Percentiles rank a stretch among this genome's conserved stretches.
phyloP scores from a whole-genome alignment of 2,329 filamentous ascomycete genomes.

The Fusarium buharicum region DNA sequence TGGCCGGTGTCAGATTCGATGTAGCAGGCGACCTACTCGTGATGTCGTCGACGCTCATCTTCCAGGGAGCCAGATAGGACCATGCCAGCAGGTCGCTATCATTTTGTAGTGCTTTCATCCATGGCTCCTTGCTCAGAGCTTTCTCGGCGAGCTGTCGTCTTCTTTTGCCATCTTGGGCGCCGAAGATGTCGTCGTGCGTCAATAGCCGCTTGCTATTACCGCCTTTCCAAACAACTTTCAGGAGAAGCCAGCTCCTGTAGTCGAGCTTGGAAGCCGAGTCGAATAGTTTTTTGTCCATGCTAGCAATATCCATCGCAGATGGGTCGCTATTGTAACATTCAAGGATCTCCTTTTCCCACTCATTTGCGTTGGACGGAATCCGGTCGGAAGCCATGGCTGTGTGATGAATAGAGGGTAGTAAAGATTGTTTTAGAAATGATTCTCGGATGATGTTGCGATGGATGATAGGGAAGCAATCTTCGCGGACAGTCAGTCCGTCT shows the following conservation, averaged over 20 bases:
- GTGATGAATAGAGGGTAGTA: no score
- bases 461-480: no score
- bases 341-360: no score
- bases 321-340: neutral
- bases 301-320: neutral
- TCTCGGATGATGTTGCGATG: no score
- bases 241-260: neutral
- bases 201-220: no score
- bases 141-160: neutral
- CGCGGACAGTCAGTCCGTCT: no score
- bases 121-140: neutral
- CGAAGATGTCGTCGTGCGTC: neutral
- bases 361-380: no score
- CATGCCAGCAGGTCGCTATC: neutral
- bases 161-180: neutral
- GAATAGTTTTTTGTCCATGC: neutral
- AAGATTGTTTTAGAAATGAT: no score
- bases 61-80: neutral
- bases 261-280: slow-evolving; percentile 3
- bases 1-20: neutral
- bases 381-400: no score
- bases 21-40: neutral
- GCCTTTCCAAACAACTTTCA: neutral
- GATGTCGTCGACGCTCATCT: neutral
- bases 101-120: neutral